Conservation (phyloP, 805 yeast genomes). For the Starmerella ratchasimensis region DNA sequence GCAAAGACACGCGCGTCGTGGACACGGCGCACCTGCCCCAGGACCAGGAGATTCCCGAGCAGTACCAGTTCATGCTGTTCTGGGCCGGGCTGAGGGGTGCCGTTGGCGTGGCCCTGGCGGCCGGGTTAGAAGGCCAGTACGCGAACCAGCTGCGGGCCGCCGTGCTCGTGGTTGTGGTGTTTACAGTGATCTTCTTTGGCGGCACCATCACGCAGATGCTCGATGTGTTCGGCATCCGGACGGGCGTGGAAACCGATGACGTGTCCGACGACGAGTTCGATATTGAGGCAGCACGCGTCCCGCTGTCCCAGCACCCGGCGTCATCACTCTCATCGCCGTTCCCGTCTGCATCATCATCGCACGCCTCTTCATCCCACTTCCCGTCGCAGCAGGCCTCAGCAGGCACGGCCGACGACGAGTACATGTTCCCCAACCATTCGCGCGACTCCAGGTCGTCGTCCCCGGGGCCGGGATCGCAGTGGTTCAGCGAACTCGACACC, state of each 20-base stretch:
- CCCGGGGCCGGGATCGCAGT: slow-evolving; percentile 26
- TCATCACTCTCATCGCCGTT: neutral
- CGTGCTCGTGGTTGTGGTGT: slow-evolving; percentile 87
- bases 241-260: slow-evolving; percentile 74
- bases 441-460: slow-evolving; percentile 3
- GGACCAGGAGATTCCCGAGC: slow-evolving; percentile 73
- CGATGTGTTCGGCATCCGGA: slow-evolving; percentile 81
- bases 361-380: neutral
- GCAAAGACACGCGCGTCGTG: slow-evolving; percentile 25
- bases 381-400: neutral
- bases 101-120: slow-evolving; percentile 96
- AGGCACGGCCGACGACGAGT: slow-evolving; percentile 26
- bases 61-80: slow-evolving; percentile 95
- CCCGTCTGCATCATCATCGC: neutral
- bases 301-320: slow-evolving; percentile 1
- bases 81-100: slow-evolving; percentile 99
- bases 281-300: slow-evolving; percentile 44
- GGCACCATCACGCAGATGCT: slow-evolving; percentile 98
- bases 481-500: slow-evolving; percentile 92
- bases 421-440: slow-evolving; percentile 15
- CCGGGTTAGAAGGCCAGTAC: slow-evolving; percentile 91
- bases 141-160: slow-evolving; percentile 84
- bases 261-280: slow-evolving; percentile 93
- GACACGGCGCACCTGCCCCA: slow-evolving; percentile 21
- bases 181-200: slow-evolving; percentile 91